phyloP scores from a whole-genome alignment of 345 rosid species.

The Euphorbia lathyris region DNA sequence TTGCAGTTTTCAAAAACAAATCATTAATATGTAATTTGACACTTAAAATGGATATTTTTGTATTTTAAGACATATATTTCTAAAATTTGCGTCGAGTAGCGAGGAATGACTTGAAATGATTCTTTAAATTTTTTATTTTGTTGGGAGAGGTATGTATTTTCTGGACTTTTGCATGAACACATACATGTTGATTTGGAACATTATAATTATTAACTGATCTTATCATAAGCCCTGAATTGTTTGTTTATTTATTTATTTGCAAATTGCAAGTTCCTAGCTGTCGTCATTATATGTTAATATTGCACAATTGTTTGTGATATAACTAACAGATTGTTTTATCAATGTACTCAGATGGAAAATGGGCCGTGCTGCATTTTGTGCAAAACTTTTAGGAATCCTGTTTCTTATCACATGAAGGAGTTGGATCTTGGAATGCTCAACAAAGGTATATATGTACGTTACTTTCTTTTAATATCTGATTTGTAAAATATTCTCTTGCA shows the following conservation, averaged over 20 bases:
- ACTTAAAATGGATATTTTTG: background rate
- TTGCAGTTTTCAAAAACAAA: background rate
- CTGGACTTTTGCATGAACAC: background rate
- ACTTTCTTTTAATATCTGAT: background rate
- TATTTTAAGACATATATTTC: no score
- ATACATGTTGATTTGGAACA: background rate
- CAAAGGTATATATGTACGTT: conserved; percentile 48
- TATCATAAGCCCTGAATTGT: background rate
- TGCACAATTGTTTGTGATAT: conserved; percentile 2
- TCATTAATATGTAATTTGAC: background rate
- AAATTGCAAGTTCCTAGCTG: background rate
- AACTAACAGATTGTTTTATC: conserved; percentile 11
- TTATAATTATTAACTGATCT: background rate
- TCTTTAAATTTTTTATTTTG: background rate
- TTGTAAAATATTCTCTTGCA: background rate
- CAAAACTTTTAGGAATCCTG: conserved; percentile 54
- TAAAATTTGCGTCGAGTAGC: no score
- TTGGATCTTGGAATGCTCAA: conserved; percentile 49
- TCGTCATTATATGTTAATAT: conserved; percentile 1
- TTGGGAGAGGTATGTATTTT: background rate
- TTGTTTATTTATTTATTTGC: background rate
- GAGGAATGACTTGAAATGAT: background rate
- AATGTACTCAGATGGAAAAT: conserved; percentile 42
- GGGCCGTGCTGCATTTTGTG: conserved; percentile 52
- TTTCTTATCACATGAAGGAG: conserved; percentile 43